Evolutionary conservation across 441 rosid genomes (phyloP).

Genomic region (Adansonia grandidieri): DNA sequence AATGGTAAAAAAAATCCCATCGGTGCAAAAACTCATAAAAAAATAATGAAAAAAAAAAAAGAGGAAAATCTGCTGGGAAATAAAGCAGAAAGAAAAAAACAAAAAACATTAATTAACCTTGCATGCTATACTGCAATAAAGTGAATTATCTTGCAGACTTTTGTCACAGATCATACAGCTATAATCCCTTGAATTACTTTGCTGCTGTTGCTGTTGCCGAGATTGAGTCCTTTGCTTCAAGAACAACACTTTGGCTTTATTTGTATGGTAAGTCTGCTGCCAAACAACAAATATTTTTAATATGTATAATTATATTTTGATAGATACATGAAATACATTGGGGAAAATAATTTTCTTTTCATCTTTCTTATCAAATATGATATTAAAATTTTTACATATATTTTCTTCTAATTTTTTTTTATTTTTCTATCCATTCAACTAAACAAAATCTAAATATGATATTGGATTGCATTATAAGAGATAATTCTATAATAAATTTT

Average conservation of each 20-base stretch:
- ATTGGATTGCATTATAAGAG: too few relatives aligned
- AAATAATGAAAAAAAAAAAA: too few relatives aligned
- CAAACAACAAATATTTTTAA: not conserved
- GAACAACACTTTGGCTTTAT: constrained; percentile 34
- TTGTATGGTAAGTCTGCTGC: constrained; percentile 34
- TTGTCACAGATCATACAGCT: constrained; percentile 33
- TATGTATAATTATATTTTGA: too few relatives aligned
- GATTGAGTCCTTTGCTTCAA: constrained; percentile 32
- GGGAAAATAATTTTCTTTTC: too few relatives aligned
- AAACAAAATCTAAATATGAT: too few relatives aligned
- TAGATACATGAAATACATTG: too few relatives aligned
- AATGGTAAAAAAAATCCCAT: not conserved
- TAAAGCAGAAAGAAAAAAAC: not conserved
- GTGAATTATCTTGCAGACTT: constrained; percentile 34
- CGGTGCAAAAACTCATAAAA: not conserved
- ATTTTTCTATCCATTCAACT: too few relatives aligned
- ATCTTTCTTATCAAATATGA: too few relatives aligned
- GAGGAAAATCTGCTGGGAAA: not conserved
- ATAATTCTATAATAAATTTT: too few relatives aligned
- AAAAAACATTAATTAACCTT: constrained; percentile 21
- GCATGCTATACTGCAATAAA: constrained; percentile 40
- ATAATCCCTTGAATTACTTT: constrained; percentile 30
- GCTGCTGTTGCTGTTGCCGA: constrained; percentile 13
- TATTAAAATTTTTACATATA: too few relatives aligned
- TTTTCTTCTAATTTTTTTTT: too few relatives aligned